Evolutionary conservation across 163 green algal genomes (phyloP).

Genomic region (Coccomyxa subellipsoidea): DNA sequence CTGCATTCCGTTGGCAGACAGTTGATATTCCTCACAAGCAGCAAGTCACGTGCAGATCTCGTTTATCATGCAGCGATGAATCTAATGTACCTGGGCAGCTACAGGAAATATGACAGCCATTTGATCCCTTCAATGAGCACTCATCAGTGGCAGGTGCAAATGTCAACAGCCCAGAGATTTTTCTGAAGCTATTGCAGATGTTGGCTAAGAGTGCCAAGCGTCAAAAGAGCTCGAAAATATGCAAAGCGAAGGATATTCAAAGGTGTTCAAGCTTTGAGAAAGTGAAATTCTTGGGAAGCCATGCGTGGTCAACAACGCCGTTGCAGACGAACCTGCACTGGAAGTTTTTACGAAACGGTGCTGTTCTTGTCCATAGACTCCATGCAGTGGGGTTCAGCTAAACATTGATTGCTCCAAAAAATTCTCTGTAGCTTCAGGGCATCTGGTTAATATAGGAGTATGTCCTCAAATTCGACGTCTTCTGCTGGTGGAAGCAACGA

Average conservation of each 20-base stretch:
- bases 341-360: background rate
- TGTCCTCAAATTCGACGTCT: background rate
- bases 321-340: background rate
- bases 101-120: background rate
- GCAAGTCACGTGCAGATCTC: too few relatives aligned
- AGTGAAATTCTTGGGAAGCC: background rate
- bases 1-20: too few relatives aligned
- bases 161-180: too few relatives aligned
- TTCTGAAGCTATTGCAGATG: too few relatives aligned
- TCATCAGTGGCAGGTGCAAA: too few relatives aligned
- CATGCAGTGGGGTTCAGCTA: too few relatives aligned
- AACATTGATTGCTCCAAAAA: background rate
- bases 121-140: background rate
- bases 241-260: too few relatives aligned
- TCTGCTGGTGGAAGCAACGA: background rate
- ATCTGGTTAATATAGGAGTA: background rate
- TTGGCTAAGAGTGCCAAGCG: too few relatives aligned
- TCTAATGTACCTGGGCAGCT: background rate
- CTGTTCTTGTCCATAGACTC: too few relatives aligned
- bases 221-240: too few relatives aligned
- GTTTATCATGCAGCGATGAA: too few relatives aligned
- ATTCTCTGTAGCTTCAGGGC: background rate
- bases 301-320: background rate
- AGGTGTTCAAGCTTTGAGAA: background rate
- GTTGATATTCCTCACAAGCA: too few relatives aligned